Conservation (phyloP, 2,329 filamentous ascomycete species). For the Tolypocladium sp. region DNA sequence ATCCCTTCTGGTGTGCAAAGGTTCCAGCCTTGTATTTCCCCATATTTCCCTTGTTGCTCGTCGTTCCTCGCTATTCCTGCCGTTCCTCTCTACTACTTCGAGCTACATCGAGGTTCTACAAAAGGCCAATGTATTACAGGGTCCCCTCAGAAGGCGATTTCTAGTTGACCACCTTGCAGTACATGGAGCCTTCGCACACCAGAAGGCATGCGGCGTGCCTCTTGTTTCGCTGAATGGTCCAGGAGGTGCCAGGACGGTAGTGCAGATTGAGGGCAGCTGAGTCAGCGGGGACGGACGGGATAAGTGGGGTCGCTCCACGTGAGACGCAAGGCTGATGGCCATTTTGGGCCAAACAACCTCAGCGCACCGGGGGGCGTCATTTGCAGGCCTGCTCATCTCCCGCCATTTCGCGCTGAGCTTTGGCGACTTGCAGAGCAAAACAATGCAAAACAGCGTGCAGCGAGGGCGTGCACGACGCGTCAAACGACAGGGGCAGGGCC, state of each 20-base stretch:
- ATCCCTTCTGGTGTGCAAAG: too few species aligned
- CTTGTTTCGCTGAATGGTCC: not conserved
- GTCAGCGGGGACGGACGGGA: constrained; percentile 10
- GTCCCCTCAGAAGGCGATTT: too few species aligned
- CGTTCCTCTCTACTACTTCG: too few species aligned
- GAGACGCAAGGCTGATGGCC: constrained; percentile 18
- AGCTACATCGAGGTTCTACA: too few species aligned
- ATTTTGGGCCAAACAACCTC: constrained; percentile 10
- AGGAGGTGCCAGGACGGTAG: not conserved
- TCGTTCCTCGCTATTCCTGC: too few species aligned
- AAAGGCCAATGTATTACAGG: too few species aligned
- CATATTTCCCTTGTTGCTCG: too few species aligned
- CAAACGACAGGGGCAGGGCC: not conserved
- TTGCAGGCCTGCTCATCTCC: not conserved
- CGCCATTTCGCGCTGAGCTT: not conserved
- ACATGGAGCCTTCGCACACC: too few species aligned
- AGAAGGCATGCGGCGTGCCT: not conserved
- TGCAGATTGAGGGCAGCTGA: constrained; percentile 9
- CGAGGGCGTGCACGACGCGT: not conserved
- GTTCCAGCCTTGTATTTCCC: too few species aligned
- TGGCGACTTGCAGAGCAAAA: not conserved
- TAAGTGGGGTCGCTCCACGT: constrained; percentile 18
- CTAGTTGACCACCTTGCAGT: too few species aligned
- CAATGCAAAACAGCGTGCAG: not conserved
- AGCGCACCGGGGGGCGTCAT: not conserved